Base-by-base conservation (phyloP, 2,329 filamentous ascomycete genomes). In the Scedosporium apiospermum region DNA sequence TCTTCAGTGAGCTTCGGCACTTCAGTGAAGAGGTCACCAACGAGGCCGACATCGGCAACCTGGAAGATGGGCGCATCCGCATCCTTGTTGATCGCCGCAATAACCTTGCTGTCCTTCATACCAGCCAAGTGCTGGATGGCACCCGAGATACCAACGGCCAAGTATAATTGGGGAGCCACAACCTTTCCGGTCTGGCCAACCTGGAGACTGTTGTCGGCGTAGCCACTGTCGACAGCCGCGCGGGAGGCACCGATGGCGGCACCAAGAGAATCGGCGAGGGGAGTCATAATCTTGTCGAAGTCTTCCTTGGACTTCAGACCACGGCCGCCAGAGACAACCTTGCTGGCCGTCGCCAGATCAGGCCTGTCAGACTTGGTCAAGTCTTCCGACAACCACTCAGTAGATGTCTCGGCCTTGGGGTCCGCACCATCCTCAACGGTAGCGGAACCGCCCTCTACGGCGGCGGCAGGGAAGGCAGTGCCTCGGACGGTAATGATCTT, bases 51-150 rank as follows among this genome's bases (percentile, higher is more conserved):
- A 76, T 99, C 95, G 4, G 95, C 95, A 64, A 99, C 87, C 77
- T 99, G 95, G 82, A 99, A 99, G 69, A 99, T 99, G 34, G 95
- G 95, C 63, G 95, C 95, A 76, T 99, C 95, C 4, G 87, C 81
- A 72, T 99, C 95, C 80, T 99, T 99, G 82, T 99, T 99, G 73
- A 99, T 98, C 14, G 91, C 91, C 23, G 93, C 95, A 78, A 99
- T 99, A 64, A 99, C 95, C 81, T 99, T 99, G 81, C 92, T 97
- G 73, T 99, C 95, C 84, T 99, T 99, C 95, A 99, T 99, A 73
- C 95, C 95, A 38, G 95, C 95, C 77, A 99, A 77, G 81, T 99
- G 95, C 78, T 99, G 95, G 69, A 99, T 99, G 23, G 95, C 95
- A 62, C 95, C 95, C 7, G 91, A 96, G 69, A 99, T 98, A 71